These are phyloP conservation scores for Saksenaea oblongispora DNA, from an alignment of 371 early-diverging fungal species.

Conservation along the genomic window DNA sequence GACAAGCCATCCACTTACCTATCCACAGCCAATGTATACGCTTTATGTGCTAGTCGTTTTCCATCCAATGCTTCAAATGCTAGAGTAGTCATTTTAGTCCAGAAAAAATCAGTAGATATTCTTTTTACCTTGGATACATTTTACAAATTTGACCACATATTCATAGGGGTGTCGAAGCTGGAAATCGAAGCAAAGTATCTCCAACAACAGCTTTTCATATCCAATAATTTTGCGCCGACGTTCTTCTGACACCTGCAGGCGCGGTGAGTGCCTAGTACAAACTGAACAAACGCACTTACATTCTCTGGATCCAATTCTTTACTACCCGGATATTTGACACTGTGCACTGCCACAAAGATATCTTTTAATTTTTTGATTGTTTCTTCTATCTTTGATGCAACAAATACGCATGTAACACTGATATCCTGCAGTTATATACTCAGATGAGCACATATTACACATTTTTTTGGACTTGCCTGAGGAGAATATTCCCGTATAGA, in stretches of 20 bases:
- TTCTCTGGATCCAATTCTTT: slow-evolving; percentile 61
- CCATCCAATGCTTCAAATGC: slow-evolving; percentile 39
- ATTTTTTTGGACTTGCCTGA: slow-evolving; percentile 21
- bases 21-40: slow-evolving; percentile 55
- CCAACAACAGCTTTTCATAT: slow-evolving; percentile 62
- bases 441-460: neutral
- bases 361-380: slow-evolving; percentile 77
- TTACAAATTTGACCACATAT: slow-evolving; percentile 64
- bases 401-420: slow-evolving; percentile 69
- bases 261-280: neutral
- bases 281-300: slow-evolving; percentile 6
- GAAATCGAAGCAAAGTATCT: slow-evolving; percentile 68
- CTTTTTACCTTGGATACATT: slow-evolving; percentile 55
- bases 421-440: slow-evolving; percentile 44
- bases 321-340: slow-evolving; percentile 55
- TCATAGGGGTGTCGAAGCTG: slow-evolving; percentile 63
- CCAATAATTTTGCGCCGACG: slow-evolving; percentile 55
- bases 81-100: neutral
- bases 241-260: slow-evolving; percentile 48
- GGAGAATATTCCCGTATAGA: slow-evolving; percentile 51
- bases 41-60: slow-evolving; percentile 48
- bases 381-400: slow-evolving; percentile 79
- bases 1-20: slow-evolving; percentile 30
- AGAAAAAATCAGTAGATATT: neutral
- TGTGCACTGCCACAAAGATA: slow-evolving; percentile 66